phyloP scores from a whole-genome alignment of 768 basidiomycete genomes.

The Chalciporus sphaerocephalus region DNA sequence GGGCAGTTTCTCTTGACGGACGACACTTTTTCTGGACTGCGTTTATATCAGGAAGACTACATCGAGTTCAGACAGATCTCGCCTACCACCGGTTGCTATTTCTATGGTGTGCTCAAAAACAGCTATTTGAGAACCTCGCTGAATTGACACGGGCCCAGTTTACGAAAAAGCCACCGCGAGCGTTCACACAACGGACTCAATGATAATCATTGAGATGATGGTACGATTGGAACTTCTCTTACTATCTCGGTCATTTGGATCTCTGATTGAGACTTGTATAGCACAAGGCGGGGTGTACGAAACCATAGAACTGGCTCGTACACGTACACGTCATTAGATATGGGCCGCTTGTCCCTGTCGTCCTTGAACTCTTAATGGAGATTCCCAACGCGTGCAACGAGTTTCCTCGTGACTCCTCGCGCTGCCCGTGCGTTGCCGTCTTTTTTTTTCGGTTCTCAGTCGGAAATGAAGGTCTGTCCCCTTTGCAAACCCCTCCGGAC shows the following conservation, averaged over 20 bases:
- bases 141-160: background rate
- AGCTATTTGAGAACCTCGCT: background rate
- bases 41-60: too few relatives aligned
- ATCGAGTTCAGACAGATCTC: background rate
- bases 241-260: too few relatives aligned
- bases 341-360: background rate
- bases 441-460: background rate
- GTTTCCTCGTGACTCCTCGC: background rate
- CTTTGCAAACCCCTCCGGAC: background rate
- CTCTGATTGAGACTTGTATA: too few relatives aligned
- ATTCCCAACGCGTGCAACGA: background rate
- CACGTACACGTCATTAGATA: too few relatives aligned
- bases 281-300: too few relatives aligned
- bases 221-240: background rate
- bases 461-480: background rate
- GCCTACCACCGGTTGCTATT: background rate
- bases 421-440: background rate
- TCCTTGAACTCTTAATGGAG: background rate
- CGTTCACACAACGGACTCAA: conserved; percentile 6
- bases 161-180: conserved; percentile 11
- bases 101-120: background rate
- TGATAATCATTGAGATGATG: background rate
- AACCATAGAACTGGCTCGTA: too few relatives aligned
- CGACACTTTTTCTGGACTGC: too few relatives aligned
- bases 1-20: background rate